A percentile compares a stretch with the other conserved stretches of the same genome.
Evolutionary conservation across 176 grass and related monocot genomes (phyloP).

Genomic region (Hyparrhenia diplandra): DNA sequence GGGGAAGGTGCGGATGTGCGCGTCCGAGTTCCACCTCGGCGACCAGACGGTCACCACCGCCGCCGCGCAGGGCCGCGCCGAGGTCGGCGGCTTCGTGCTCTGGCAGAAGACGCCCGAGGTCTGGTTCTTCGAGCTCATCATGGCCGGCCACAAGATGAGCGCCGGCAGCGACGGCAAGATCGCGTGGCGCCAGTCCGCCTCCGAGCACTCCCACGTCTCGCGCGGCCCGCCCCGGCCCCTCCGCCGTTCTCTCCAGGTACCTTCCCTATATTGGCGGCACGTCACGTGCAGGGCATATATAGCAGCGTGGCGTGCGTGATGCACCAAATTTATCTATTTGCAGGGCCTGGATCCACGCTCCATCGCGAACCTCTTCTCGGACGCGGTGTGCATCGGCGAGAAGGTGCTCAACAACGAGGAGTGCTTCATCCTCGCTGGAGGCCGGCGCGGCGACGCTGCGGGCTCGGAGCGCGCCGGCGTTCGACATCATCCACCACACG

Average conservation of each 20-base stretch:
- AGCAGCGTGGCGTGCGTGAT: no score
- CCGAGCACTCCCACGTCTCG: slow-evolving; percentile 48
- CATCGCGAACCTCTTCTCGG: slow-evolving; percentile 90
- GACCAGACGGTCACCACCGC: slow-evolving; percentile 57
- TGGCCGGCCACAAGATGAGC: slow-evolving; percentile 88
- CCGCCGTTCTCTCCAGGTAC: slow-evolving; percentile 87
- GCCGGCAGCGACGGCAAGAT: slow-evolving; percentile 79
- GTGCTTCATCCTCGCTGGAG: slow-evolving; percentile 96
- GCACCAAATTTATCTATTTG: no score
- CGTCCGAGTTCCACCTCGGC: slow-evolving; percentile 90
- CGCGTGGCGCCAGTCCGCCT: slow-evolving; percentile 81
- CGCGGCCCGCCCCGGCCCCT: slow-evolving; percentile 74
- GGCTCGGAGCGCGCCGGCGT: slow-evolving; percentile 57
- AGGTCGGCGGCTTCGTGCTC: slow-evolving; percentile 84
- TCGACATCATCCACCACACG: slow-evolving; percentile 95
- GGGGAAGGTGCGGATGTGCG: slow-evolving; percentile 86
- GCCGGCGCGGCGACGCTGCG: slow-evolving; percentile 52
- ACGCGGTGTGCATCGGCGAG: slow-evolving; percentile 89
- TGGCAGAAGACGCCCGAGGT: slow-evolving; percentile 94
- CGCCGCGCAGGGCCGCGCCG: slow-evolving; percentile 58
- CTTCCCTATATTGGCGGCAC: no score
- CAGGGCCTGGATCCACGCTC: slow-evolving; percentile 78
- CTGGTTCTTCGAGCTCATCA: slow-evolving; percentile 97
- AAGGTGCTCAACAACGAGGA: slow-evolving; percentile 81
- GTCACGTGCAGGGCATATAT: no score